Base-by-base conservation (phyloP, 371 early-diverging fungal genomes). In the Saksenaea vasiformis region DNA sequence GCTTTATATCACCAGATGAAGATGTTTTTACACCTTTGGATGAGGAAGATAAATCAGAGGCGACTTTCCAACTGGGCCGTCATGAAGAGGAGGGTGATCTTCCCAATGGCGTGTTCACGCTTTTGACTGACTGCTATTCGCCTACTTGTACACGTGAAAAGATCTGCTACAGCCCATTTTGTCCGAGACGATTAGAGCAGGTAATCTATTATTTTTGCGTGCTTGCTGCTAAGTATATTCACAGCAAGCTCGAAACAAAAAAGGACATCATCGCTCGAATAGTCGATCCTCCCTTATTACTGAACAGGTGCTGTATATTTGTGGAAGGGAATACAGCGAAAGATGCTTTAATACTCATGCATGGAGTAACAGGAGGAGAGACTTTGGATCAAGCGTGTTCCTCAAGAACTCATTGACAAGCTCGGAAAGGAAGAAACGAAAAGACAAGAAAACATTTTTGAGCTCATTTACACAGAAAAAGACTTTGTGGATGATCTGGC, bases 371-470 rank as follows among this genome's bases (percentile, higher is more conserved):
- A 66, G 53, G 66, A 66, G 38, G 66, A 22, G 51, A 68, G 85
- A 53, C 71, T 89, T 24, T 89, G 89, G 89, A 79, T 84, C 39
- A 80, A 77, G 19, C 78, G 79, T 3, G 90, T 87, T 19, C 88
- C 94, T 3, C 85, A 85, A 63, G 86, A 88, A 9, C 71, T 97
- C n/a, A 65, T 86, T 3, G 87, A 90, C 22, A 85, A 86, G 0
- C 81, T 94, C 0, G 84, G 88, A 11, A 81, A 85, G 34, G 74
- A 84, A 22, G 97, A 98, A 70, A 85, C 83, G 65, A 94, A 91
- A 65, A 87, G 97, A 0, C 98, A 98, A 72, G 97, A 98, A 66
- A 90, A 90, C 54, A 93, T 98, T 58, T 97, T 89, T 72, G 98
- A 98, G 75, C 70, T 97, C 41, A 90, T 98, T 34, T 87, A 93